A percentile compares a stretch with the other conserved stretches of the same genome.
phyloP scores from a whole-genome alignment of 202 grass and related monocot species.

The Setaria italica region DNA sequence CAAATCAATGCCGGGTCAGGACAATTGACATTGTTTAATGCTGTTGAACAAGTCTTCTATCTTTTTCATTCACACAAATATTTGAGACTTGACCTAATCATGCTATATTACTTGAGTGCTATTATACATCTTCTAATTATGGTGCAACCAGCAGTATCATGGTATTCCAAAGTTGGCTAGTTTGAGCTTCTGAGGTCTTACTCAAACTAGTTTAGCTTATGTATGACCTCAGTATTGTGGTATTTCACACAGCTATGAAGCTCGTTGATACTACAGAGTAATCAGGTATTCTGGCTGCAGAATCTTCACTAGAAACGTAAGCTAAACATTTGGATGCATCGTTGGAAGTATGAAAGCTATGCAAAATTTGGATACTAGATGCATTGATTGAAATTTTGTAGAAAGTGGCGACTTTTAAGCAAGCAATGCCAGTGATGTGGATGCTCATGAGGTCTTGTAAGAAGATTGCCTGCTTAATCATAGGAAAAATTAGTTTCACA shows the following conservation, averaged over 20 bases:
- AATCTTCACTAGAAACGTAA: slow-evolving; percentile 8
- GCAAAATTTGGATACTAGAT: not conserved
- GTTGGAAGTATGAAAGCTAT: slow-evolving; percentile 11
- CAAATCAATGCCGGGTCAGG: slow-evolving; percentile 54
- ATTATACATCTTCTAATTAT: slow-evolving; percentile 17
- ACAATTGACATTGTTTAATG: slow-evolving; percentile 45
- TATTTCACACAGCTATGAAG: too few relatives aligned
- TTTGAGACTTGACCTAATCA: slow-evolving; percentile 26
- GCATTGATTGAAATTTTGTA: not conserved
- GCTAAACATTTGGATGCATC: slow-evolving; percentile 5
- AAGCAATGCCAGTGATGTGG: not conserved
- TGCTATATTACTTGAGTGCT: slow-evolving; percentile 9
- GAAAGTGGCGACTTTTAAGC: not conserved
- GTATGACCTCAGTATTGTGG: too few relatives aligned
- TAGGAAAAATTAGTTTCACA: not conserved
- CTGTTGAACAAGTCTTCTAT: slow-evolving; percentile 36
- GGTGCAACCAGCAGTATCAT: slow-evolving; percentile 1
- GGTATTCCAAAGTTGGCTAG: slow-evolving; percentile 19
- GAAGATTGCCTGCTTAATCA: slow-evolving; percentile 22
- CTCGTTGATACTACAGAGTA: not conserved
- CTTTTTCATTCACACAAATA: not conserved
- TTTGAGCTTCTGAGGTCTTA: slow-evolving; percentile 8
- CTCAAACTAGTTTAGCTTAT: not conserved
- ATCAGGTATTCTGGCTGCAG: not conserved
- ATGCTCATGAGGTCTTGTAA: not conserved